Evolutionary conservation across 2,329 filamentous ascomycete genomes (phyloP).

Genomic region (Fusarium sublunatum): DNA sequence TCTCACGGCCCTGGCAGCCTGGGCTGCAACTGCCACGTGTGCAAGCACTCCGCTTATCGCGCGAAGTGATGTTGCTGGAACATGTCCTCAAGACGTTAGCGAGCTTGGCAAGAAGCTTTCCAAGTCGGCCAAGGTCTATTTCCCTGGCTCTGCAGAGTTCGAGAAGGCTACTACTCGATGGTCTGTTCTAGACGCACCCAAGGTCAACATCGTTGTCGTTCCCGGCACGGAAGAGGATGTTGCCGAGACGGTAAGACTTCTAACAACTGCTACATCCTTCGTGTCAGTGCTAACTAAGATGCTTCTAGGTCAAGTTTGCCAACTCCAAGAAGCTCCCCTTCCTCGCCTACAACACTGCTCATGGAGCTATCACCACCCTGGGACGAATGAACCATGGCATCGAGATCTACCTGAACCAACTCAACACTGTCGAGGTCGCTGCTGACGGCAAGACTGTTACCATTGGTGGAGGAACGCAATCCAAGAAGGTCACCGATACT

Average conservation of each 20-base stretch:
- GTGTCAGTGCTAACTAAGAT: not conserved
- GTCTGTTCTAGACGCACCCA: constrained; percentile 58
- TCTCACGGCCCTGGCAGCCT: constrained; percentile 44
- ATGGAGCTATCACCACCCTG: constrained; percentile 62
- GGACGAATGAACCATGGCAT: constrained; percentile 62
- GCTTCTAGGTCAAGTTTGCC: constrained; percentile 54
- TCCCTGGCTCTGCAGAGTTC: constrained; percentile 56
- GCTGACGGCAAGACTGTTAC: constrained; percentile 58
- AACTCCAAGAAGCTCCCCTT: constrained; percentile 61
- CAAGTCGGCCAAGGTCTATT: constrained; percentile 54
- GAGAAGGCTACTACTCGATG: constrained; percentile 55
- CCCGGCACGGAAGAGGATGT: constrained; percentile 62
- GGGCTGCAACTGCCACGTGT: constrained; percentile 41
- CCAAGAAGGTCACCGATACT: constrained; percentile 58
- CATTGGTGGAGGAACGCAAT: constrained; percentile 60
- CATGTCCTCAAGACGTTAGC: constrained; percentile 27
- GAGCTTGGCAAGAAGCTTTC: constrained; percentile 52
- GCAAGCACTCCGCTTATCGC: constrained; percentile 22
- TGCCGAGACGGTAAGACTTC: constrained; percentile 55
- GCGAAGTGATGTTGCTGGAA: constrained; percentile 30
- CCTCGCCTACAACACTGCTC: constrained; percentile 63
- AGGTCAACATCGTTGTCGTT: constrained; percentile 59
- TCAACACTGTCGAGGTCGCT: constrained; percentile 57
- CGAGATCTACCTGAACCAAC: constrained; percentile 59
- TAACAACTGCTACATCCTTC: fast-evolving